Base-by-base conservation (phyloP, 805 yeast species). In the Sungouiella thailandica region DNA sequence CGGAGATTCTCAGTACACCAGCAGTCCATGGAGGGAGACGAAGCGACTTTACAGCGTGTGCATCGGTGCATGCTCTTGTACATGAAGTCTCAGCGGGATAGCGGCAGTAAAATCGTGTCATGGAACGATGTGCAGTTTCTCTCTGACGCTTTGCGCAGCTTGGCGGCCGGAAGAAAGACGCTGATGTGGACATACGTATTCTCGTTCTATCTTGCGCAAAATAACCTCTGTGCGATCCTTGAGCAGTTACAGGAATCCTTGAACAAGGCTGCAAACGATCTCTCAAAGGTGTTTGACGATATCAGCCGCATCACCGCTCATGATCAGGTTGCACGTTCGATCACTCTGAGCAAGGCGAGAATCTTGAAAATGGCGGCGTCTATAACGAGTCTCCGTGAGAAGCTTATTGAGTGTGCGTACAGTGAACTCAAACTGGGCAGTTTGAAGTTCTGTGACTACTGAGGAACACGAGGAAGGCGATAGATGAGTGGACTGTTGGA, bases 101-200 rank as follows among this genome's bases (percentile, higher is more conserved):
- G 30, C 28, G 23, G 28, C 16, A 30, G 28, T 20, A 43, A 45
- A 16, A 46, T 46, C 18, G 43, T 65, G 29, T 80, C 94, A 2
- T 87, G 95, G 95, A 83, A 81, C 33, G 96, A 89, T 50, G 82
- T 87, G 1, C 93, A 85, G 48, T 90, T 83, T 51, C 69, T 89
- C 32, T 73, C 80, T 7, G 90, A 84, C 34, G 78, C 90, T 25
- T 78, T 84, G 25, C 69, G 71, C 29, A 71, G 74, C 2, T 59
- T 90, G 36, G 65, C 79, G 19, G 71, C 70, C 37, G 84, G 95
- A 6, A 68, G 97, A 38, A 76, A 78, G 27, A 76, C 86, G 1
- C 65, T 93, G 33, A 84, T 87, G 63, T 93, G 97, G 97, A 78
- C 96, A 0, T 89, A 85, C 58, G 88, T 86, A 2, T 74, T 87